A percentile compares a stretch with the other conserved stretches of the same genome.
Conservation (phyloP, 345 rosid species). For the Aurinia saxatilis region DNA sequence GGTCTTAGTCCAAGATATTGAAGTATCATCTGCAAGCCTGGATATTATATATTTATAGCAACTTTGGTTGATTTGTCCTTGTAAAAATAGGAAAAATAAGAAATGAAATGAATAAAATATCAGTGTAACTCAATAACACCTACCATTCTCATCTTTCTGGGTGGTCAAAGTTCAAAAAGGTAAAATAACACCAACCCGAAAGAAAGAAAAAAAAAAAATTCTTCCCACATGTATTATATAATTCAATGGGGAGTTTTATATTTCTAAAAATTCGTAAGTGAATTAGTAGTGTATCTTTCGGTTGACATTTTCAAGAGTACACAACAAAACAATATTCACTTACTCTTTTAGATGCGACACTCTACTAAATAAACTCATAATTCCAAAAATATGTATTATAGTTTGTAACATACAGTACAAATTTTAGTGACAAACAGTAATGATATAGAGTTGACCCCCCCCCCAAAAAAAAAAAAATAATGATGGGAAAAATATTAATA, state of each 20-base stretch:
- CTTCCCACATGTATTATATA: background rate
- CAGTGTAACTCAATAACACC: background rate
- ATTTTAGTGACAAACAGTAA: too few relatives aligned
- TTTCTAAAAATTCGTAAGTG: background rate
- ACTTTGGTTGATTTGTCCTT: background rate
- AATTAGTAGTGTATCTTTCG: background rate
- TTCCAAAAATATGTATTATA: too few relatives aligned
- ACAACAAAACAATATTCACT: too few relatives aligned
- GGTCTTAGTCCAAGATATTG: background rate
- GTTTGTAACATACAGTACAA: too few relatives aligned
- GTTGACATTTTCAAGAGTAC: background rate
- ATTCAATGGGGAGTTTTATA: background rate
- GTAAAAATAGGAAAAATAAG: background rate
- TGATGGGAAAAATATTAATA: too few relatives aligned
- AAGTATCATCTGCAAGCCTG: conserved; percentile 16
- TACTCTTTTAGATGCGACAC: too few relatives aligned
- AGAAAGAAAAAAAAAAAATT: background rate
- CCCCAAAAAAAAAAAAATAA: too few relatives aligned
- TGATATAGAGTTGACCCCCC: too few relatives aligned
- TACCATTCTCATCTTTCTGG: background rate
- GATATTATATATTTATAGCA: background rate
- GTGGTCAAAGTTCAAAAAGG: background rate
- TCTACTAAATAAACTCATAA: too few relatives aligned
- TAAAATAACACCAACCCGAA: too few relatives aligned
- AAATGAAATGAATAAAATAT: background rate